phyloP scores from a whole-genome alignment of 371 early-diverging fungal genomes.

The Choanephora cucurbitarum region DNA sequence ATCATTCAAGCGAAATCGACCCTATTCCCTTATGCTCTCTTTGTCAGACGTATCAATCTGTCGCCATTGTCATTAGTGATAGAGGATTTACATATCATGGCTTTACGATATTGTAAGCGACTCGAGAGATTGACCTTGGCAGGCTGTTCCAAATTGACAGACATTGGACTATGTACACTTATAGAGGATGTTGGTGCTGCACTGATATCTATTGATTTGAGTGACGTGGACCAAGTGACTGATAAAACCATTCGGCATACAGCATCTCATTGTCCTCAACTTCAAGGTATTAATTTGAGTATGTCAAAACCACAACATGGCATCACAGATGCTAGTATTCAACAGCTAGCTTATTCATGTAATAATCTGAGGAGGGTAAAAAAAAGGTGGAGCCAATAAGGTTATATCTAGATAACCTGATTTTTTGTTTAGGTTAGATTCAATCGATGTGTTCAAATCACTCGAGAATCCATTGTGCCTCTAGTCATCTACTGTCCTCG shows the following conservation, averaged over 20 bases:
- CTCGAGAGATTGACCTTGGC: conserved; percentile 62
- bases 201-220: conserved; percentile 47
- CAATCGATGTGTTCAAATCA: conserved; percentile 54
- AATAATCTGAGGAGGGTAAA: conserved; percentile 40
- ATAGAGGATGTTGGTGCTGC: conserved; percentile 32
- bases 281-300: conserved; percentile 50
- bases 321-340: conserved; percentile 39
- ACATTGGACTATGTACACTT: conserved; percentile 49
- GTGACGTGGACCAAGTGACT: conserved; percentile 37
- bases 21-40: conserved; percentile 52
- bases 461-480: conserved; percentile 50
- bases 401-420: too few relatives aligned
- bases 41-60: conserved; percentile 64
- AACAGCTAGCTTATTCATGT: conserved; percentile 32
- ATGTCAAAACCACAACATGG: conserved; percentile 38
- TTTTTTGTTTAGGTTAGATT: conserved; percentile 58
- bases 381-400: too few relatives aligned
- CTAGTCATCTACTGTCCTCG: conserved; percentile 56
- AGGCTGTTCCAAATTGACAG: conserved; percentile 51
- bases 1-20: conserved; percentile 23
- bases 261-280: conserved; percentile 38
- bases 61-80: conserved; percentile 46
- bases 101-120: conserved; percentile 49
- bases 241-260: conserved; percentile 33
- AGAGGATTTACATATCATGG: conserved; percentile 40